Evolutionary conservation across 1,284 basidiomycete genomes (phyloP).

Genomic region (Boletus semigastroideus): DNA sequence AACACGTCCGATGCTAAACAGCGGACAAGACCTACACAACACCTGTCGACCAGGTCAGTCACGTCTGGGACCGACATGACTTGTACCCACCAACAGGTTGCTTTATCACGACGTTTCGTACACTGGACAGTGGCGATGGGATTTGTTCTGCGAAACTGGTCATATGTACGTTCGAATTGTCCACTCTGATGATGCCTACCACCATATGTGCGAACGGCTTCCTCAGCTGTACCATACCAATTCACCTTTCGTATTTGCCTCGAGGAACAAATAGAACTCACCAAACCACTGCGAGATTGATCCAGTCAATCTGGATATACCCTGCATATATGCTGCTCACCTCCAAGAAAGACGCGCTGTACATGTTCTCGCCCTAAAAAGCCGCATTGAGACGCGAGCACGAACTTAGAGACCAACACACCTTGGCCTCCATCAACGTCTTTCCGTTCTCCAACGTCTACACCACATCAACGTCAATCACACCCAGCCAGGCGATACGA

Average conservation of each 20-base stretch:
- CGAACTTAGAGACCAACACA: conserved; percentile 23
- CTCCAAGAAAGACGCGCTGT: conserved; percentile 84
- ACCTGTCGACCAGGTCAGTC: conserved; percentile 36
- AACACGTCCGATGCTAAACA: neutral
- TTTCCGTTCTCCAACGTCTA: conserved; percentile 94
- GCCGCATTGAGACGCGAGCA: neutral
- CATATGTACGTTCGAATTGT: neutral
- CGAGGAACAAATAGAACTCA: conserved; percentile 33
- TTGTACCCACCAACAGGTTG: conserved; percentile 81
- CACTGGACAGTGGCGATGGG: conserved; percentile 70
- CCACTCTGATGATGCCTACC: conserved; percentile 40
- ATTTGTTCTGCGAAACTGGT: conserved; percentile 61
- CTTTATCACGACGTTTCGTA: conserved; percentile 90
- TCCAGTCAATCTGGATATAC: neutral
- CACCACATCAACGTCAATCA: conserved; percentile 15
- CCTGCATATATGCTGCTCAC: conserved; percentile 38
- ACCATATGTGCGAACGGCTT: conserved; percentile 84
- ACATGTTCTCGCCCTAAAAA: conserved; percentile 69
- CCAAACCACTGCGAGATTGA: conserved; percentile 66
- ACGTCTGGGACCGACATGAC: neutral
- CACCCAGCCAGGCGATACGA: conserved; percentile 16
- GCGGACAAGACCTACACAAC: conserved; percentile 50
- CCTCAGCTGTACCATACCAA: conserved; percentile 59
- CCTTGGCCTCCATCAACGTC: conserved; percentile 78
- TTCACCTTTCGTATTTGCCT: neutral